Evolutionary conservation across 805 yeast genomes (phyloP), one percentile per base, ranked within the genome.

Genomic region (Torulaspora delbrueckii): DNA sequence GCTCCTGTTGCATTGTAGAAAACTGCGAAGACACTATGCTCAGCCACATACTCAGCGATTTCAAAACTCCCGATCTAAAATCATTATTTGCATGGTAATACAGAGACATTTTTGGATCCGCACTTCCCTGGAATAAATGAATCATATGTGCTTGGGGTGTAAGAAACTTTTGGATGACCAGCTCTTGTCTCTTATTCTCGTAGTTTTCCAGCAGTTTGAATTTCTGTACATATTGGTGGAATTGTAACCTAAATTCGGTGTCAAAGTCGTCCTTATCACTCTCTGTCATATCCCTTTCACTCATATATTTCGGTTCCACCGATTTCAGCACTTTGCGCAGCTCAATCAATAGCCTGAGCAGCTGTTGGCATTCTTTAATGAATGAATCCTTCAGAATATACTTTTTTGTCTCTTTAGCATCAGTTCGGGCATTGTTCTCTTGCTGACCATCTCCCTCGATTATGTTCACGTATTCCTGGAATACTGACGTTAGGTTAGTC

Each of bases 221-320:
- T 55, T 78, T 74, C 46, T 75, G 77, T 48, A 72, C 72, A 51
- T 77, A 67, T 46, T 72, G 72, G 52, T 77, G 81, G 37, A 80
- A 54, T 56, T 77, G 76, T 19, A 73, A 55, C 46, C 78, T 72
- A 35, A 78, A 69, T 47, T 78, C 79, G 39, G 77, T 74, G 52
- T 80, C 85, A 18, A 81, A 70, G 30, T 72, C 70, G 48, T 78
- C 78, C 54, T 79, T 76, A 32, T 79, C 82, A 8, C 64, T 69
- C 25, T 71, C 70, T 22, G 73, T 55, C 59, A 77, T 67, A 41
- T 42, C 59, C 37, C 42, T 42, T 38, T 52, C 55, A 38, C 49
- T 46, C 37, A 61, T 43, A 41, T 70, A 71, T 24, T 58, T 52
- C 0, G 63, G 48, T 28, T 57, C 60, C 3, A 68, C 51, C 1